Base-by-base conservation (phyloP, 1,139 yeast species). In the Yamadazyma kanchanaburiensis region DNA sequence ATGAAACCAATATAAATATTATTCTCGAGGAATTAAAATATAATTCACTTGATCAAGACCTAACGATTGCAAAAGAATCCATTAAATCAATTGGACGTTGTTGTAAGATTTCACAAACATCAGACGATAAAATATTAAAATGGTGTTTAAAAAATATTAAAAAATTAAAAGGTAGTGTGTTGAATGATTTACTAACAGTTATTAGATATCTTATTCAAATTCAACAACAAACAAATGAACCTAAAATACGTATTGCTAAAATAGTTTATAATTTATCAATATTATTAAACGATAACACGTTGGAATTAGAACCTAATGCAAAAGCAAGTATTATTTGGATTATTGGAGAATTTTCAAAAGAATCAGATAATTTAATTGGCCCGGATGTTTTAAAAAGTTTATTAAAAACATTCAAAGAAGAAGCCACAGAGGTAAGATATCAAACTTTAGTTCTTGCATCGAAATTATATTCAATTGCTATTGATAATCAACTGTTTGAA, bases 271-370 rank as follows among this genome's bases (percentile, higher is more conserved):
- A 54, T 27, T 50, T 74, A 8, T 61, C 75, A 2, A 35, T 49
- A 21, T 50, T 63, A 3, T 47, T 66, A 29, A 36, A 40, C 3
- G 58, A 55, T 31, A 42, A 43, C 3, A 40, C 39, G 11, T 25
- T 60, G 3, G 47, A 50, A 3, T 45, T 70, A 18, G 68, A 59
- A 18, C 51, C 61, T 14, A 66, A 68, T 12, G 95, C 97, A 0
- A 76, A 80, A 41, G 88, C 95, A 2, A 83, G 94, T 33, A 79
- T 88, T 13, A 70, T 91, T 12, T 94, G 97, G 97, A 70, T 89
- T 9, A 74, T 91, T 26, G 96, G 97, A 2, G 97, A 91, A 49
- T 81, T 84, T 48, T 58, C 73, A 0, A 63, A 56, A 25, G 49
- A 54, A n/a, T 54, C 60, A 7, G 46, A 55, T 6, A 66, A 66